Conservation (phyloP, 345 rosid species). For the Eutrema heterophyllum region DNA sequence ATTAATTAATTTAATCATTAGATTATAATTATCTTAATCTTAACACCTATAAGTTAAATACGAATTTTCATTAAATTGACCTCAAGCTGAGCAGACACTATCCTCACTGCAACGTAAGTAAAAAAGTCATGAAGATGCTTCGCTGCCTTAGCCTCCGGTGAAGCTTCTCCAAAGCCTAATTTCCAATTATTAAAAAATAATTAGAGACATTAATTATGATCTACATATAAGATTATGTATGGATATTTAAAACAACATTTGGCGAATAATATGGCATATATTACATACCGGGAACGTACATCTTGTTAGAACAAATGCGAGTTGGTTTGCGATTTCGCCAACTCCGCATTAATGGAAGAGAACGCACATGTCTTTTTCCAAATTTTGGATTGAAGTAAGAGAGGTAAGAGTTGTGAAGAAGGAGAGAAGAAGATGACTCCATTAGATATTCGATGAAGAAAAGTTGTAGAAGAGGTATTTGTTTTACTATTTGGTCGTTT, state of each 20-base stretch:
- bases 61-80: conserved; percentile 22
- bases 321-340: conserved; percentile 2
- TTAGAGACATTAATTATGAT: neutral
- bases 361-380: neutral
- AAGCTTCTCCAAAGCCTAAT: conserved; percentile 75
- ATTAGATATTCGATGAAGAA: conserved; percentile 2
- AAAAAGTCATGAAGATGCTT: conserved; percentile 74
- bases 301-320: conserved; percentile 28
- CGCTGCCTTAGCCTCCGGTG: conserved; percentile 85
- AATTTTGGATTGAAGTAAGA: conserved; percentile 20
- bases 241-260: neutral
- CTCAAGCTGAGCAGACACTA: conserved; percentile 78
- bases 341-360: neutral
- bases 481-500: conserved; percentile 12
- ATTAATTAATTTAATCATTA: neutral
- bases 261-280: neutral
- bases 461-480: neutral
- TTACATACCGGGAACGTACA: conserved; percentile 34
- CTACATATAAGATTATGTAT: neutral
- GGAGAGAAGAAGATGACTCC: conserved; percentile 25
- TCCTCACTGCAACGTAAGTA: conserved; percentile 67
- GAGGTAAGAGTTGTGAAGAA: conserved; percentile 23
- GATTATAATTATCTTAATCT: neutral
- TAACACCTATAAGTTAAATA: neutral
- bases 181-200: neutral